Evolutionary conservation across 2,329 filamentous ascomycete genomes (phyloP), one percentile per base, ranked within the genome.

Genomic region (Sclerotinia trifoliorum): DNA sequence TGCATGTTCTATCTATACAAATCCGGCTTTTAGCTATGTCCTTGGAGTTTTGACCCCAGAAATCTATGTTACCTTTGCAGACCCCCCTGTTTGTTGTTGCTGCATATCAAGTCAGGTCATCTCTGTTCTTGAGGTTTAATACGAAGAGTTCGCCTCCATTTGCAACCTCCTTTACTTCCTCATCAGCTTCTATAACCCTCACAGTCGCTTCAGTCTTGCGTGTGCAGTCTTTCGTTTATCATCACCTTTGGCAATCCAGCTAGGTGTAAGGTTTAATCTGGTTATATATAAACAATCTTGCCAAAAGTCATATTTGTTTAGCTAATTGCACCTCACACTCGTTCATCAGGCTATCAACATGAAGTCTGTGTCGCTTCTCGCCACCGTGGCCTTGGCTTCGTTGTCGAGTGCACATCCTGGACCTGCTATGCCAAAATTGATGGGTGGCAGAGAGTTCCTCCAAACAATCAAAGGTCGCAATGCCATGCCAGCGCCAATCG

Each of bases 401-500:
- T 44, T 70, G 61, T 67, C 70, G 17, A 68, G 46, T 49, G 73
- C 74, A 24, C 74, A 75, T 70, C 52, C 35, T 17, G 61, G 68
- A 60, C 66, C 69, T 29, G 69, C 68, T 29, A 60, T 72, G 32
- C 74, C 74, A 57, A 70, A 73, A 39, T 51, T 75, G 5, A 51
- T 75, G 32, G 75, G 75, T 32, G 74, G 66, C 39, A 72, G 74
- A 54, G 70, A 71, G 48, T 74, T 76, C 54, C 66, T 75, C 7
- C 71, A 74, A 3, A 70, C 71, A 52, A 54, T 76, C n/a, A 75
- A 70, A 48, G 71, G 73, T 58, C 70, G 70, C 58, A 67, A 69
- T 54, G 62, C 68, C 7, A 44, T 74, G 8, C 71, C 70, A 29
- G 67, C 54, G n/a, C 24, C 68, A 24, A 44, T 69, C n/a, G 46